Evolutionary conservation across 148 eudicot species (phyloP), one percentile per base, ranked within the genome.

Genomic region (Cornus florida): DNA sequence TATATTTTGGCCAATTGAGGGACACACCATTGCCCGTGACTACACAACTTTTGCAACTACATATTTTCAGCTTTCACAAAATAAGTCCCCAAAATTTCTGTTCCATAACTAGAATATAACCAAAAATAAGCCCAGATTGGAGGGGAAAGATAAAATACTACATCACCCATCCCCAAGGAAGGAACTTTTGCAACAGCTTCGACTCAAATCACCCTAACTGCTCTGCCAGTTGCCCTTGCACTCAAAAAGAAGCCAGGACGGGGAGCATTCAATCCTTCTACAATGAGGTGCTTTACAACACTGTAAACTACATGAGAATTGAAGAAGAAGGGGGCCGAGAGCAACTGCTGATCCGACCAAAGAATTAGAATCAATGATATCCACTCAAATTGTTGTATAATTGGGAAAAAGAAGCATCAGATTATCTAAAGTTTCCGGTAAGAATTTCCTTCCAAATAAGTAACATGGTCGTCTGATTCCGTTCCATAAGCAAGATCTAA

Each of bases 401-500:
- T 88, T 92, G 82, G 98, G 87, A 91, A 94, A 92, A 71, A 91
- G 83, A 41, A 81, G 78, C 62, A 91, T 82, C 91, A 94, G 75
- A 56, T 35, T 89, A 73, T 89, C 88, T 33, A 94, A 84, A 66
- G 98, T 91, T 86, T 94, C 97, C 0, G 97, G 93, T 83, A 88
- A 84, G 84, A 94, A 94, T 78, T 94, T 94, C 78, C 98, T 83
- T 20, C 91, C 98, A 74, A 94, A 94, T 85, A 94, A 89, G 81
- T 94, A 89, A 81, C 98, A 94, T 1, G 97, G 97, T 17, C 97
- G 89, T 79, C 79, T 84, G 73, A 81, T 88, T 81, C 98, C 98
- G 43, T 94, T 94, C 98, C 98, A 94, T 71, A 92, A 69, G 87
- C 98, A 92, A 32, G 90, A 91, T 48, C 72, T 89, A 75, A 85